Conservation (phyloP, 1,284 basidiomycete species). For the Trichosporon inkin region DNA sequence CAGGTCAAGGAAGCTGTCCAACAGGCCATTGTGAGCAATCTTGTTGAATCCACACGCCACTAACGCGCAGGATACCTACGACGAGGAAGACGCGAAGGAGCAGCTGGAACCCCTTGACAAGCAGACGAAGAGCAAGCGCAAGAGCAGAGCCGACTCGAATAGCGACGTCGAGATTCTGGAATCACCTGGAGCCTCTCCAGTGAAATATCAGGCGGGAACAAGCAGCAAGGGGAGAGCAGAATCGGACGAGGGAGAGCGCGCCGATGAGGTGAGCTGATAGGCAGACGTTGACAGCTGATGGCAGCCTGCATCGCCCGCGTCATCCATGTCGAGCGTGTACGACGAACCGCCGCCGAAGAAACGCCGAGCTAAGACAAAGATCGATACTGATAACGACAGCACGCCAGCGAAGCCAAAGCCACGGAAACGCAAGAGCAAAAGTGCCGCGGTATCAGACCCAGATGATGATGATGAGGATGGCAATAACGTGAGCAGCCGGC, state of each 20-base stretch:
- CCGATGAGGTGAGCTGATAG: neutral
- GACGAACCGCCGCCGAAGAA: conserved; percentile 17
- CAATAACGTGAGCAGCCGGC: neutral
- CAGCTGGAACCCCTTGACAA: neutral
- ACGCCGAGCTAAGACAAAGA: neutral
- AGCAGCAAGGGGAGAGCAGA: conserved; percentile 4
- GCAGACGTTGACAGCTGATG: neutral
- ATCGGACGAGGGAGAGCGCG: neutral
- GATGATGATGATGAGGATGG: neutral
- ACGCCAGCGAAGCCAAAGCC: neutral
- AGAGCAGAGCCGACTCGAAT: conserved; percentile 11
- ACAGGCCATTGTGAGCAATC: conserved; percentile 33
- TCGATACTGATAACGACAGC: neutral
- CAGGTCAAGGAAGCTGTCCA: conserved; percentile 48
- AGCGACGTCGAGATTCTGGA: conserved; percentile 11
- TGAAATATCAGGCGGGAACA: neutral
- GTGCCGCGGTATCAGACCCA: neutral
- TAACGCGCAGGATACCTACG: conserved; percentile 4
- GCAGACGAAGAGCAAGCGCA: neutral
- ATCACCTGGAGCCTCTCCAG: neutral
- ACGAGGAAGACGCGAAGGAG: conserved; percentile 12
- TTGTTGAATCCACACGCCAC: neutral
- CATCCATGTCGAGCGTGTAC: conserved; percentile 23
- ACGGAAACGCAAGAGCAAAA: neutral
- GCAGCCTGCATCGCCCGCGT: conserved; percentile 5